Evolutionary conservation across 2,329 filamentous ascomycete species (phyloP).

Genomic region (Diaporthe ilicicola): DNA sequence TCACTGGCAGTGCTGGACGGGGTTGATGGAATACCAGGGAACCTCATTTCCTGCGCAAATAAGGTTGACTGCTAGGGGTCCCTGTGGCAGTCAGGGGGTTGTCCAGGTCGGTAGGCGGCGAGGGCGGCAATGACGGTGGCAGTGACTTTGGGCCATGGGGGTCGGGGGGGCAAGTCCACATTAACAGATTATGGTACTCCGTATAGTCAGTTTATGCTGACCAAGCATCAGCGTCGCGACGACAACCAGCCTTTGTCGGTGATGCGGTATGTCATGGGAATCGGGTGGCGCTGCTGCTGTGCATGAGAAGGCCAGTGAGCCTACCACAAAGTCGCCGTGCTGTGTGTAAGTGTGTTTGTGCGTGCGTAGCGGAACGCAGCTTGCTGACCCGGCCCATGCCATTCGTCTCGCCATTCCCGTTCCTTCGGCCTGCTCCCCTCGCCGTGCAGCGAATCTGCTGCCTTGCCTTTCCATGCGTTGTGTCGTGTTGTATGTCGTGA

Average conservation of each 20-base stretch:
- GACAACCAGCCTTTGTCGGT: background rate
- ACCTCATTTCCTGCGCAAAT: constrained; percentile 19
- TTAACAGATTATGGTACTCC: too few species aligned
- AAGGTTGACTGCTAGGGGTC: constrained; percentile 11
- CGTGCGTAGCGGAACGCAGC: background rate
- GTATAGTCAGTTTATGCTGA: background rate
- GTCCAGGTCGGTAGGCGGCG: background rate
- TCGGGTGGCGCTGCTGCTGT: background rate
- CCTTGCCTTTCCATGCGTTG: background rate
- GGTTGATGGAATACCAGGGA: constrained; percentile 3
- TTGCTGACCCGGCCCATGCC: constrained; percentile 15
- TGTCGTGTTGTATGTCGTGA: background rate
- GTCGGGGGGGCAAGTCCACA: too few species aligned
- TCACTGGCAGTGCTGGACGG: constrained; percentile 6
- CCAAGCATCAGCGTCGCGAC: background rate
- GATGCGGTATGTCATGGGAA: constrained; percentile 3
- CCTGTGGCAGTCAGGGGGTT: background rate
- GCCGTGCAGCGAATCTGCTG: background rate
- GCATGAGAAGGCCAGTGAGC: background rate
- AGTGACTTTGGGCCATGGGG: background rate
- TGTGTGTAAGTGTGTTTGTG: background rate
- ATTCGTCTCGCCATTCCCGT: constrained; percentile 1
- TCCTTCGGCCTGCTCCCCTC: background rate
- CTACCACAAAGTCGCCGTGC: background rate
- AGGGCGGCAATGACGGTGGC: background rate